Evolutionary conservation across 2,329 filamentous ascomycete genomes (phyloP), one percentile per base, ranked within the genome.

Genomic region (Talaromyces sp.): DNA sequence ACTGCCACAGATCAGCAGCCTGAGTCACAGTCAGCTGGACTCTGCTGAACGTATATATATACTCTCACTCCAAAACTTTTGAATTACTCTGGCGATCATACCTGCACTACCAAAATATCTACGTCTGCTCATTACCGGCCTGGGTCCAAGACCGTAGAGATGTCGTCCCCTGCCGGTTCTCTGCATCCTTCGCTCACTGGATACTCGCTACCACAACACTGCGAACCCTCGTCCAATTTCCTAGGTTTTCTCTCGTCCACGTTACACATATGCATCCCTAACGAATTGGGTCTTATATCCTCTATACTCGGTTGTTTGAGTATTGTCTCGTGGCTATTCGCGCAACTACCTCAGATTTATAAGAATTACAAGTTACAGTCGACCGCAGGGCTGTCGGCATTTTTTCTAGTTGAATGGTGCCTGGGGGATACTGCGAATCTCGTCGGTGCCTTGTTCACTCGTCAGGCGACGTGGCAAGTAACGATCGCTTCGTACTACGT

Each of bases 281-380:
- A 86, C 19, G 83, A 84, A 62, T 82, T 89, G 63, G 87, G 87
- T 24, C 81, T 89, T 66, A 68, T 87, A 65, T 90, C 88, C 24
- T 87, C 85, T 6, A 67, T 83, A 2, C 80, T 89, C 62, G 88
- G 88, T 22, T 83, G 81, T 0, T 77, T 87, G 66, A 89, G 86
- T 71, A 90, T 90, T 66, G 70, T 88, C 60, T 85, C 87, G 50
- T 90, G 88, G 88, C 81, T 90, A 2, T 90, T 89, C 72, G 88
- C 88, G 13, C 88, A 90, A 73, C 78, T 90, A 33, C 88, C 88
- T 1, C 88, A 90, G 71, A 89, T 90, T 68, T 88, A 86, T 78
- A 89, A 89, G 78, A 90, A 90, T 72, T 86, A 86, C 72, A 81
- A 81, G 61, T 74, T 89, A 22, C 82, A 87, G 70, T 89, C 87